A percentile compares a stretch with the other conserved stretches of the same genome.
These are phyloP conservation scores for Pseudocercospora fuligena DNA, from an alignment of 2,329 filamentous ascomycete genomes.

Conservation along the genomic window DNA sequence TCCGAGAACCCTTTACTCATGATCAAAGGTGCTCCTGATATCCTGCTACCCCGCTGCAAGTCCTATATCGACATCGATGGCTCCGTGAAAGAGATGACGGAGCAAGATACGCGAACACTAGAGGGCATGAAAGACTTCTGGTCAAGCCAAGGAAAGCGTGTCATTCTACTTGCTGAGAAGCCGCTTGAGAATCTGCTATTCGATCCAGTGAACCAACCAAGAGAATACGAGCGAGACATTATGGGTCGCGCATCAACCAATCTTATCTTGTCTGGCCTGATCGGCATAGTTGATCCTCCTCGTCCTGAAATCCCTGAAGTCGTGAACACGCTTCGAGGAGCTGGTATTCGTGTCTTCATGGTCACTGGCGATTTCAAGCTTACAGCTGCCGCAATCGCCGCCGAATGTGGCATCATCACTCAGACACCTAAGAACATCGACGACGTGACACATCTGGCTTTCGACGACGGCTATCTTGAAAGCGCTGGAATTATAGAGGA, in stretches of 20 bases:
- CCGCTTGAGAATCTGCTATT: conserved; percentile 64
- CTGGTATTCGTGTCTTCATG: conserved; percentile 79
- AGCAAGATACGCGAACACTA: conserved; percentile 59
- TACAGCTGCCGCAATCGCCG: conserved; percentile 74
- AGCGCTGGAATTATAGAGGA: conserved; percentile 34
- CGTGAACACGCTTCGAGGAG: conserved; percentile 66
- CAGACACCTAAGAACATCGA: conserved; percentile 57
- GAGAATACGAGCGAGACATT: conserved; percentile 61
- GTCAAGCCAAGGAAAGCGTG: conserved; percentile 71
- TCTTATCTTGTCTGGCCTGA: conserved; percentile 60
- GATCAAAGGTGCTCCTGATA: conserved; percentile 80
- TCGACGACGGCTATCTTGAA: conserved; percentile 36
- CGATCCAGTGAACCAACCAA: conserved; percentile 54
- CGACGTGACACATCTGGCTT: conserved; percentile 57
- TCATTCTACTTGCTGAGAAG: conserved; percentile 65
- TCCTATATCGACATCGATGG: conserved; percentile 63
- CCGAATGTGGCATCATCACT: conserved; percentile 73
- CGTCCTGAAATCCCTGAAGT: conserved; percentile 64
- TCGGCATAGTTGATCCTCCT: conserved; percentile 65
- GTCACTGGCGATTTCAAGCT: conserved; percentile 79
- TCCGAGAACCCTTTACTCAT: conserved; percentile 58
- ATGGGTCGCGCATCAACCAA: conserved; percentile 56
- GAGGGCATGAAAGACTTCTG: conserved; percentile 68
- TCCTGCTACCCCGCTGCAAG: conserved; percentile 68
- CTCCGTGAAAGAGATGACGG: conserved; percentile 56